These are phyloP conservation scores for Neophaeococcomyces aloes DNA, from an alignment of 2,329 filamentous ascomycete species.

Conservation along the genomic window DNA sequence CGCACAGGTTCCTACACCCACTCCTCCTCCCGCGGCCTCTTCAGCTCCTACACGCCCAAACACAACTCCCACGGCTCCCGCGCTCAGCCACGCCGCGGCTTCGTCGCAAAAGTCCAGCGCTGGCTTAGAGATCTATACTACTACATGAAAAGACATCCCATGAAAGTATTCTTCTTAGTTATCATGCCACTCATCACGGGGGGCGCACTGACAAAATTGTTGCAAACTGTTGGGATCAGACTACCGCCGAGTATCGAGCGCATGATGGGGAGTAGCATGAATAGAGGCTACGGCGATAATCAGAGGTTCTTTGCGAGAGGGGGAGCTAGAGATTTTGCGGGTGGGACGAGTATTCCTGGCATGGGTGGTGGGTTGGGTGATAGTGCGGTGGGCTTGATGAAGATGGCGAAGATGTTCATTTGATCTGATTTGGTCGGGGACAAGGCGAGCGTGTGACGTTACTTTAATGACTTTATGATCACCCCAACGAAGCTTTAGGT, in stretches of 20 bases:
- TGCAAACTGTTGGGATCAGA: conserved; percentile 68
- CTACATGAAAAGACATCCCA: conserved; percentile 72
- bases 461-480: too few relatives aligned
- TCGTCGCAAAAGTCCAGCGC: conserved; percentile 65
- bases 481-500: too few relatives aligned
- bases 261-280: conserved; percentile 27
- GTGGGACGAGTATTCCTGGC: conserved; percentile 18
- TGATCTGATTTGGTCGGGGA: too few relatives aligned
- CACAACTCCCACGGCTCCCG: conserved; percentile 50
- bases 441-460: too few relatives aligned
- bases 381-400: conserved; percentile 39
- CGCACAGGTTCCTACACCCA: conserved; percentile 16
- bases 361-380: conserved; percentile 29
- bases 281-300: conserved; percentile 22
- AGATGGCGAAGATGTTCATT: conserved; percentile 43
- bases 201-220: conserved; percentile 66
- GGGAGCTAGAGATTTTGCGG: conserved; percentile 24
- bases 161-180: conserved; percentile 79
- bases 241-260: conserved; percentile 52
- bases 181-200: conserved; percentile 80
- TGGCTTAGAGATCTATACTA: conserved; percentile 69
- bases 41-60: conserved; percentile 28
- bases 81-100: conserved; percentile 64
- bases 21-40: conserved; percentile 34
- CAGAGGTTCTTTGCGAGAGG: conserved; percentile 23